Base-by-base conservation (phyloP, 345 rosid genomes). In the Orychophragmus violaceus region DNA sequence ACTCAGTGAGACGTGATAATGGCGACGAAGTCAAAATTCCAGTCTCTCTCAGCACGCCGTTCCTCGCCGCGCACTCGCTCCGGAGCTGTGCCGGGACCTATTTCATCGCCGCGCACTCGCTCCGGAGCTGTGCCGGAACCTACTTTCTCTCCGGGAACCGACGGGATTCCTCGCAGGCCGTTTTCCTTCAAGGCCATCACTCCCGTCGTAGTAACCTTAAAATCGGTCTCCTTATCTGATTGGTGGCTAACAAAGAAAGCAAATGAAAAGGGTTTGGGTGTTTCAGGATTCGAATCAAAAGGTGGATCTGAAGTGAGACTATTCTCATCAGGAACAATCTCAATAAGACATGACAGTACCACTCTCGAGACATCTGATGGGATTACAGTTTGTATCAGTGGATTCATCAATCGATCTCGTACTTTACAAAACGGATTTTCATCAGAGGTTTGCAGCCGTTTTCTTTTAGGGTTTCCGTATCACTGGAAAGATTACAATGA, bases 301-400 rank as follows among this genome's bases (percentile, higher is more conserved):
- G 39, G 30, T 13, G 76, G 66, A 25, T 52, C 41, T 18, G 57
- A 19, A 52, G 51, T 42, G 2, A 52, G 77, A 18, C 51, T 51
- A 1, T 74, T 74, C 9, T 74, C 77, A 19, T 60, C 77, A 30
- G 72, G 33, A 59, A 0, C 57, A 7, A 74, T 74, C 57, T 17
- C 56, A 12, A 60, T 21, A 11, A 21, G 77, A 6, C 58, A 59
- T 8, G 62, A 74, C 49, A 51, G 68, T 33, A 11, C 4, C 17
- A 74, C 68, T 19, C 72, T 74, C 3, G 72, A 66, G 52, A 56
- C 77, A 10, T 2, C 13, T 1, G 77, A 66, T 65, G 77, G 77
- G 41, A 42, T 73, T 25, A 59, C 39, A 6, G 51, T 73, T 25
- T 41, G 6, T 13, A 29, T 73, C 36, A 51, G 12, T 24, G 72